Base-by-base conservation (phyloP, 2,329 filamentous ascomycete species). In the Rutstroemia sp. region DNA sequence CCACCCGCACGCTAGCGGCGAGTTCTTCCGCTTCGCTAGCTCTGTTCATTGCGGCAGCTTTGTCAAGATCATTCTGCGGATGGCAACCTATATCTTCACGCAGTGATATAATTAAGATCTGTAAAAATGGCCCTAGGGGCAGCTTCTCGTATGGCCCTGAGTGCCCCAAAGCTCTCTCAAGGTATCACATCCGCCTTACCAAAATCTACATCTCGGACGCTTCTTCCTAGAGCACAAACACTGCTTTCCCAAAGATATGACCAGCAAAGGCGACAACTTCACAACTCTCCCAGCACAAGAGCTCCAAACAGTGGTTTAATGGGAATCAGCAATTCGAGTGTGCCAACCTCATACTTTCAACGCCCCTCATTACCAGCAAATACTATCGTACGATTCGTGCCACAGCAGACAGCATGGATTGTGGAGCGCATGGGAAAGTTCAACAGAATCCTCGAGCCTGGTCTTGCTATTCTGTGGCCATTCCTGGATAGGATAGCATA, bases 351-450 rank as follows among this genome's bases (percentile, higher is more conserved):
- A n/a, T 95, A 95, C 74, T 95, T 95, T 73, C 86, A 88, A 69
- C 81, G 81, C 61, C 76, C 79, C 12, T 77, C 80, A 21, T 79
- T 96, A 52, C 94, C 94, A 27, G 89, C 92, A 64, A 99, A 99
- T 75, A 99, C 94, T 4, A 78, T 99, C 61, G 78, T 99, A 66
- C 89, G 92, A 59, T 99, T 97, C 73, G 94, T 99, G 44, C 94
- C 94, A n/a, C 94, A 99, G 75, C 94, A 99, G 77, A 97, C 92
- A 66, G 94, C 94, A 72, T 99, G 94, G 94, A 92, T 99, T 58
- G 94, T 99, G 57, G 94, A 99, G 81, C 92, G 94, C 69, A 99
- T 99, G 94, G 94, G 94, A 67, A 94, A 92, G 74, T 99, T 96
- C 77, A 87, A 89, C 75, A 83, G 92, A 59, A 96, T 99, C 68